Conservation (phyloP, 1,139 yeast species). For the Blastobotrys serpentis region DNA sequence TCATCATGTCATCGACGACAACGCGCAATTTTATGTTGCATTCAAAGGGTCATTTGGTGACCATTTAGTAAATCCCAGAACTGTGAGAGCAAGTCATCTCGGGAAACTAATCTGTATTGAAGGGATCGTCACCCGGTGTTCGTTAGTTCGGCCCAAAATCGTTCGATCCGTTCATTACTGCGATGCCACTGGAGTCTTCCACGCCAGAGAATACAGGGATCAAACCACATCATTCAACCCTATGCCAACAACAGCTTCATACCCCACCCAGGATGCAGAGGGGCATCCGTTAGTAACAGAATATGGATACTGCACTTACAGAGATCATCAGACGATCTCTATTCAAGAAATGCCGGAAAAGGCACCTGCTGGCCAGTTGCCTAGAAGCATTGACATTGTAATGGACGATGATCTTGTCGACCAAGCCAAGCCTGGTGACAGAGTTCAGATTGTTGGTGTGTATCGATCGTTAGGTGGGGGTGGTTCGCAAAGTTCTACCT, state of each 20-base stretch:
- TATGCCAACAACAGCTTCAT: slow-evolving; percentile 77
- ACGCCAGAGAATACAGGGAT: slow-evolving; percentile 89
- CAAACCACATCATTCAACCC: slow-evolving; percentile 91
- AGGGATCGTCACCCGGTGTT: slow-evolving; percentile 93
- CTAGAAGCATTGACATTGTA: slow-evolving; percentile 86
- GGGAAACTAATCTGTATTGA: slow-evolving; percentile 86
- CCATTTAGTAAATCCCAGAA: slow-evolving; percentile 83
- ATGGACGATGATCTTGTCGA: slow-evolving; percentile 95
- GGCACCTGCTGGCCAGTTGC: slow-evolving; percentile 98
- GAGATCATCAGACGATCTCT: slow-evolving; percentile 91
- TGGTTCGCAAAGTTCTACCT: slow-evolving; percentile 52
- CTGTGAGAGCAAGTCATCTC: slow-evolving; percentile 71
- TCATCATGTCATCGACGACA: slow-evolving; percentile 50
- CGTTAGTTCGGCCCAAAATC: slow-evolving; percentile 89
- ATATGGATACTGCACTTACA: slow-evolving; percentile 88
- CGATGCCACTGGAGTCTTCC: slow-evolving; percentile 77
- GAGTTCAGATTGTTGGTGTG: slow-evolving; percentile 92
- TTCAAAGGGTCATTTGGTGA: slow-evolving; percentile 92
- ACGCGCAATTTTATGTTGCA: slow-evolving; percentile 70
- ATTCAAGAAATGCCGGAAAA: slow-evolving; percentile 98
- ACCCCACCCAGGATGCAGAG: slow-evolving; percentile 90
- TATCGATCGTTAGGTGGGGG: slow-evolving; percentile 81
- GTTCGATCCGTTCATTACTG: slow-evolving; percentile 93
- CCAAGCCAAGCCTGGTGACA: slow-evolving; percentile 90
- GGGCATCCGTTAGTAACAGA: slow-evolving; percentile 88